Base-by-base conservation (phyloP, 257 asterid species). In the Rauvolfia tetraphylla region DNA sequence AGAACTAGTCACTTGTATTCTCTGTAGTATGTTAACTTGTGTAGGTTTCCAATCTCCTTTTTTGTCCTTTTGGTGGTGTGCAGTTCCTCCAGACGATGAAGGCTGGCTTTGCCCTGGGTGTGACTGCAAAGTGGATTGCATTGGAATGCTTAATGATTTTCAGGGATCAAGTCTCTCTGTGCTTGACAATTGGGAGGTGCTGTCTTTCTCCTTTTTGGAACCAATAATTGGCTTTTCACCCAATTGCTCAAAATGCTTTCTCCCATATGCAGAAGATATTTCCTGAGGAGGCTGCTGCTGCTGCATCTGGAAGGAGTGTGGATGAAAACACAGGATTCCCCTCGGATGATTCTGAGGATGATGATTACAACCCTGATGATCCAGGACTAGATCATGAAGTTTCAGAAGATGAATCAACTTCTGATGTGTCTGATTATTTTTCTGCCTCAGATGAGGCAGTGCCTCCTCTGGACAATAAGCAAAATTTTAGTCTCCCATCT, bases 81-180 rank as follows among this genome's bases (percentile, higher is more conserved):
- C 88, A 95, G 99, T 95, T 87, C 99, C 99, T 75, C 98, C 93
- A 3, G 98, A 88, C 84, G 97, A 95, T 79, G 97, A 91, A 86
- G 89, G 92, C 80, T 95, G 99, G 99, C 93, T 93, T 74, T 95
- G 99, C 78, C 99, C 99, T 73, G 98, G 97, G 67, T 95, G 99
- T 86, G 97, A 91, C 76, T 95, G 99, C 88, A 95, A 95, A 88
- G 91, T 82, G 77, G 91, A 88, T 79, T 95, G 99, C 86, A 84
- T 95, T 68, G 92, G 83, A 79, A 78, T 90, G 84, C 93, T 95
- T 62, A 91, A 88, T 81, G 95, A 95, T 85, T 86, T 79, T 81
- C 97, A 84, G 79, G 92, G 87, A 74, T 76, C 87, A 68, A 85
- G 79, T 72, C 88, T 89, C 56, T 83, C 94, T 67, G 62, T 91